Evolutionary conservation across 75 land plant species (phyloP), one percentile per base, ranked within the genome.

Genomic region (Azolla pinnata): DNA sequence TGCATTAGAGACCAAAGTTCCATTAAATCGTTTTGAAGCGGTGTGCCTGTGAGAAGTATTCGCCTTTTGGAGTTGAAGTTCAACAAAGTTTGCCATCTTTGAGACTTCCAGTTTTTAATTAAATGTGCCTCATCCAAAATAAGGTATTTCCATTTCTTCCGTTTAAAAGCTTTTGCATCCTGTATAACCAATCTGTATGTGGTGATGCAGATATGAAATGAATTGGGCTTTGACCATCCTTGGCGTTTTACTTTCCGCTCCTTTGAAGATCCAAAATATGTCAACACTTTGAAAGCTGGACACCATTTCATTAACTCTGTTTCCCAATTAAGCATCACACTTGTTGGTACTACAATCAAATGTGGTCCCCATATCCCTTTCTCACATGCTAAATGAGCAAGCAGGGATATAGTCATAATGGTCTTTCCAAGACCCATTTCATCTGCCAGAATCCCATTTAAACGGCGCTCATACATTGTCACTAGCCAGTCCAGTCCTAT

Each of bases 351-450:
- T 20, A 95, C 99, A 63, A 95, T 95, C 8, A 95, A 79, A 81
- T 95, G 99, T 12, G 97, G 99, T 5, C 99, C 99, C 99, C 99
- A 95, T 59, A 95, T 90, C 62, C 99, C 99, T 57, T 90, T 90
- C 59, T 95, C 99, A 75, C 97, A 90, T 1, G 99, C 99, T 35
- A 95, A 67, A 51, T 95, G 97, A 35, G 99, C 97, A 54, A 95
- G 70, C 29, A 95, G 75, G 30, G 99, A 74, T 54, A 95, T 95
- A 20, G 99, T 90, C 99, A 95, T 95, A 24, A 95, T 95, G 44
- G 99, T 95, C 75, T 95, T 95, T 17, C 99, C 99, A 35, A 95
- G 79, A 4, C 99, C 99, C 99, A 95, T 95, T 69, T 95, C 99
- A 82, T 95, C 99, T 29, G 99, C 99, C 44, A 95, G 72, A 59